Conservation (phyloP, 164 flowering plant species). For the Chimonanthus salicifolius region DNA sequence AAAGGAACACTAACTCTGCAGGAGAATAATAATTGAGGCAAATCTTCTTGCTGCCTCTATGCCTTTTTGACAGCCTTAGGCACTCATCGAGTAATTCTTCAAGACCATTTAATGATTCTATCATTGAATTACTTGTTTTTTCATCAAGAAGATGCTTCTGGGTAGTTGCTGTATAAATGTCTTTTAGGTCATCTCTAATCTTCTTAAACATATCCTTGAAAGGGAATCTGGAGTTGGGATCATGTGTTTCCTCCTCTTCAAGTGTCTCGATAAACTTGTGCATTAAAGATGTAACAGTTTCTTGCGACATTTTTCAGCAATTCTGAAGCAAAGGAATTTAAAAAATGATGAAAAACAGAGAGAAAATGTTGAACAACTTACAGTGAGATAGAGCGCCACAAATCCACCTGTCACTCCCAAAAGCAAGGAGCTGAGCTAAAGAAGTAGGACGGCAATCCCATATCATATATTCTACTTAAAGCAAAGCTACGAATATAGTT, state of each 20-base stretch:
- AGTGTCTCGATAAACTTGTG: not conserved
- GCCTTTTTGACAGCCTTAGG: not conserved
- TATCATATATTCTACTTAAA: not conserved
- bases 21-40: constrained; percentile 1
- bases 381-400: not conserved
- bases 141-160: not conserved
- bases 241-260: not conserved
- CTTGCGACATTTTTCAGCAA: constrained; percentile 2
- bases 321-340: not conserved
- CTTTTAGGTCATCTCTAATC: not conserved
- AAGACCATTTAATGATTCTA: not conserved
- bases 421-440: not conserved
- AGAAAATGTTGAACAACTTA: not conserved
- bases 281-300: not conserved
- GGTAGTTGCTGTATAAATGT: not conserved
- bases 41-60: no score
- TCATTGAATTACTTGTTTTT: not conserved
- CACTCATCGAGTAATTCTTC: not conserved
- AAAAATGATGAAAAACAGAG: no score
- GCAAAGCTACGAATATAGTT: not conserved
- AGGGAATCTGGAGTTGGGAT: not conserved
- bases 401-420: not conserved
- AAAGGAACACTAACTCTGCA: not conserved
- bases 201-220: not conserved
- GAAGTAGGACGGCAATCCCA: not conserved